Percentiles rank a stretch among this genome's conserved stretches.
These are phyloP conservation scores for Cystobasidium tubakii DNA, from an alignment of 768 basidiomycete genomes.

Conservation along the genomic window DNA sequence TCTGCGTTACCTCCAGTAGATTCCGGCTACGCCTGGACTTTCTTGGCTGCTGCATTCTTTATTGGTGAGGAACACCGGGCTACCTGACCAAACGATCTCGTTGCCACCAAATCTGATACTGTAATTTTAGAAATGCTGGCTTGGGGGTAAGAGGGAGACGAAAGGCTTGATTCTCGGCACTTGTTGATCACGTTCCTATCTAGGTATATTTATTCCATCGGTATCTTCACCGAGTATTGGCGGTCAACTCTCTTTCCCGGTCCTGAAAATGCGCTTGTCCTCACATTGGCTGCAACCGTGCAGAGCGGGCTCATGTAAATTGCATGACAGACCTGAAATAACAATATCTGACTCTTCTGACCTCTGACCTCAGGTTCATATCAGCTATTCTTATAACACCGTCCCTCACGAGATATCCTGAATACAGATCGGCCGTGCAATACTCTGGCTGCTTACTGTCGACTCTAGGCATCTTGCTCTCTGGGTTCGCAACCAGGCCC, in stretches of 20 bases:
- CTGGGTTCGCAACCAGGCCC: not conserved
- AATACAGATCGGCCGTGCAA: constrained; percentile 5
- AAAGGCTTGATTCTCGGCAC: no score
- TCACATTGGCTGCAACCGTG: not conserved
- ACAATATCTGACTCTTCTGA: no score
- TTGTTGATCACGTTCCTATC: no score
- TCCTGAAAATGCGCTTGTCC: not conserved
- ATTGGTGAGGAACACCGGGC: not conserved
- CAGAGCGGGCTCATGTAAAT: not conserved
- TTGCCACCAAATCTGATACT: no score
- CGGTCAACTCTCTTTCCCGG: not conserved
- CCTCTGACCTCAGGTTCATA: not conserved
- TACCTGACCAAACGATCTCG: no score
- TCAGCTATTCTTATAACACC: not conserved
- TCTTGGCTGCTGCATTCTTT: constrained; percentile 2
- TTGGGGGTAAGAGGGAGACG: no score
- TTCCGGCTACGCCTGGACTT: constrained; percentile 1
- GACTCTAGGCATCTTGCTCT: not conserved
- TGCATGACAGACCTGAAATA: no score
- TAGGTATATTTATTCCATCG: not conserved
- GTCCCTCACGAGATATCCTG: not conserved
- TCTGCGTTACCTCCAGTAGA: not conserved
- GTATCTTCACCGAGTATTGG: constrained; percentile 13
- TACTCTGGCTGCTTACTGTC: not conserved
- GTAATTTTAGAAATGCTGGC: no score